phyloP scores from a whole-genome alignment of 23 red algal species.

The Gracilaria domingensis region DNA sequence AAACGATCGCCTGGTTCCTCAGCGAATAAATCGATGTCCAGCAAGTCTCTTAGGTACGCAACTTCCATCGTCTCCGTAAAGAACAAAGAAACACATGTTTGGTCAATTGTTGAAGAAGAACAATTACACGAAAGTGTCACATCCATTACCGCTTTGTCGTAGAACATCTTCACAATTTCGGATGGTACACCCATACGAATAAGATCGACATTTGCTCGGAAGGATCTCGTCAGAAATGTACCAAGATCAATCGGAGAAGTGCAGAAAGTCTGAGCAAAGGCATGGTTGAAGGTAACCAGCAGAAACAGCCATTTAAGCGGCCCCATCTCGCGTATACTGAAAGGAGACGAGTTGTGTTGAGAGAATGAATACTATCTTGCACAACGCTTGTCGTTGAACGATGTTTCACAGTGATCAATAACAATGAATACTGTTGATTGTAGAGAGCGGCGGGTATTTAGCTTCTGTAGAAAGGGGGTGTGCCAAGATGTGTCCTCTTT shows the following conservation, averaged over 20 bases:
- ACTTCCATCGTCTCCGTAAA: slow-evolving; percentile 19
- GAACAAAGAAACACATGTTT: slow-evolving; percentile 10
- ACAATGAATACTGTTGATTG: no score
- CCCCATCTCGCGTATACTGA: neutral
- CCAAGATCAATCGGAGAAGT: slow-evolving; percentile 16
- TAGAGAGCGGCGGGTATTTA: no score
- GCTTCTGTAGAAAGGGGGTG: no score
- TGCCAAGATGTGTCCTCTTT: no score
- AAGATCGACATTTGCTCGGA: slow-evolving; percentile 12
- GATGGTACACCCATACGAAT: slow-evolving; percentile 22
- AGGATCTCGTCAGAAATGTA: slow-evolving; percentile 13
- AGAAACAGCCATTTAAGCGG: neutral
- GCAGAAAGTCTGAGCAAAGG: neutral
- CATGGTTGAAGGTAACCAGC: neutral
- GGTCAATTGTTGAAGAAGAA: slow-evolving; percentile 8
- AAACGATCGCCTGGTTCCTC: neutral
- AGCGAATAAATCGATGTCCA: neutral
- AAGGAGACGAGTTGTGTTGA: neutral
- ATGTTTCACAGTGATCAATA: no score
- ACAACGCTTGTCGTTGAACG: no score
- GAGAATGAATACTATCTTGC: no score
- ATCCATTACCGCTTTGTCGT: slow-evolving; percentile 31
- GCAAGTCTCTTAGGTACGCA: neutral
- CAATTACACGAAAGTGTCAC: slow-evolving; percentile 10
- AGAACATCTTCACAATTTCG: slow-evolving; percentile 14